Percentiles rank a stretch among this genome's conserved stretches.
Conservation (phyloP, 2,329 filamentous ascomycete species). For the Trichothecium sympodiale region DNA sequence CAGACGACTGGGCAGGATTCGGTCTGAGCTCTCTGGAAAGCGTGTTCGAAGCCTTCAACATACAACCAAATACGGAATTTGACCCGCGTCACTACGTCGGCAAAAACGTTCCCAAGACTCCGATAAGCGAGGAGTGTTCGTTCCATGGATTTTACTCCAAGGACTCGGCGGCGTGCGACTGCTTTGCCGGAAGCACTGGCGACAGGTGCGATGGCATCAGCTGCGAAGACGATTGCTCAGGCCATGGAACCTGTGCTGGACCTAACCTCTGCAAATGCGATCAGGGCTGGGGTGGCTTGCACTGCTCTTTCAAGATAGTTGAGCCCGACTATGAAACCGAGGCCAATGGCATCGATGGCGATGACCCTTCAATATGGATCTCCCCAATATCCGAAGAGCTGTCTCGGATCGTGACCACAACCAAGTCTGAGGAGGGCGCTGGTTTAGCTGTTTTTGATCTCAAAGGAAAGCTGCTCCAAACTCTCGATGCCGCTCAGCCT, state of each 20-base stretch:
- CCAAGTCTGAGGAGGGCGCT: slow-evolving; percentile 35
- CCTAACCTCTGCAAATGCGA: slow-evolving; percentile 29
- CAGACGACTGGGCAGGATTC: slow-evolving; percentile 25
- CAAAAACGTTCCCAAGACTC: slow-evolving; percentile 11
- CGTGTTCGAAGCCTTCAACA: slow-evolving; percentile 18
- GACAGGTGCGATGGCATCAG: slow-evolving; percentile 20
- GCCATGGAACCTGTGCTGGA: slow-evolving; percentile 27
- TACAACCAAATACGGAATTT: slow-evolving; percentile 26
- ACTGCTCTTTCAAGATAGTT: slow-evolving; percentile 32
- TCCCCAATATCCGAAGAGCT: slow-evolving; percentile 25
- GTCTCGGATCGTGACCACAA: slow-evolving; percentile 40
- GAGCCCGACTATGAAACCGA: slow-evolving; percentile 30
- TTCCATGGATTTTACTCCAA: slow-evolving; percentile 25
- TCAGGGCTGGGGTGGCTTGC: slow-evolving; percentile 29
- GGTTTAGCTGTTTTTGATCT: slow-evolving; percentile 39
- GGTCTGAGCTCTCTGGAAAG: slow-evolving; percentile 25
- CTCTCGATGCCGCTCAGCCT: slow-evolving; percentile 31
- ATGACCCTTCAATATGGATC: slow-evolving; percentile 38
- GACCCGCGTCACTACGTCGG: slow-evolving; percentile 18
- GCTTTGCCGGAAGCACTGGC: slow-evolving; percentile 31
- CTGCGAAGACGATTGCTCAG: slow-evolving; percentile 29
- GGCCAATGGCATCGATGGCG: slow-evolving; percentile 30
- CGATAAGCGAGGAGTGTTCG: slow-evolving; percentile 22
- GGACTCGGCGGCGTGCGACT: slow-evolving; percentile 20
- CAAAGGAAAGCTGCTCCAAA: slow-evolving; percentile 33